Conservation (phyloP, 257 asterid species). For the Nicotiana noctiflora region DNA sequence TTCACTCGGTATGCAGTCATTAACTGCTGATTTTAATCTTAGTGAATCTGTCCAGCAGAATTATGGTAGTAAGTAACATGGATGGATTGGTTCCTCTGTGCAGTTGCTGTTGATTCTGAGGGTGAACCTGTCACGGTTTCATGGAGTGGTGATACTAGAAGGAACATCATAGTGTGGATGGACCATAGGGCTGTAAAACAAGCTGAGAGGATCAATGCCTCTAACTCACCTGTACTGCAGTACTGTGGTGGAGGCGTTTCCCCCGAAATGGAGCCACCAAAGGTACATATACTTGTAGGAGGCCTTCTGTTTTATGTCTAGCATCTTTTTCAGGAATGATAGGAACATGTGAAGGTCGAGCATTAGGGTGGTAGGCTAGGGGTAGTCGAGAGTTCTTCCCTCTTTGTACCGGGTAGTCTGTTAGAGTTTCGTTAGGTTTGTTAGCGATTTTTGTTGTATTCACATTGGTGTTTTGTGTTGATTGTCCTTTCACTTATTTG, state of each 20-base stretch:
- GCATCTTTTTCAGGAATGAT: not conserved
- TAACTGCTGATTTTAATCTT: constrained; percentile 9
- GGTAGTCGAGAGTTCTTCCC: too few species aligned
- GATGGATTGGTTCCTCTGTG: constrained; percentile 32
- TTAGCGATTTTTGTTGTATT: too few species aligned
- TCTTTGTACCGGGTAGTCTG: too few species aligned
- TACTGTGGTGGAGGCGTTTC: constrained; percentile 96
- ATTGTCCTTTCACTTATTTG: too few species aligned
- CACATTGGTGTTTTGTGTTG: too few species aligned
- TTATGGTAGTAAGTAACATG: constrained; percentile 3
- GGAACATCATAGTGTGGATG: constrained; percentile 97
- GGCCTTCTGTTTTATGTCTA: not conserved
- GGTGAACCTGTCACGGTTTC: constrained; percentile 97
- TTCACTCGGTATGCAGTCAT: constrained; percentile 68
- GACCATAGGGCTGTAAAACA: constrained; percentile 97
- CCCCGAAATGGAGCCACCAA: constrained; percentile 97
- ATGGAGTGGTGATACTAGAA: constrained; percentile 78
- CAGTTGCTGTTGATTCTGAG: constrained; percentile 92
- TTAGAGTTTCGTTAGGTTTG: too few species aligned
- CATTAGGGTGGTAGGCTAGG: too few species aligned
- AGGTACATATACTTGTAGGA: constrained; percentile 39
- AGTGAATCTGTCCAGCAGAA: not conserved
- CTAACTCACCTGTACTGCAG: constrained; percentile 80
- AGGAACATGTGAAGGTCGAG: too few species aligned
- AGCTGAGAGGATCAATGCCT: constrained; percentile 80